Conservation (phyloP, 148 eudicot species). For the Linanthus parryae region DNA sequence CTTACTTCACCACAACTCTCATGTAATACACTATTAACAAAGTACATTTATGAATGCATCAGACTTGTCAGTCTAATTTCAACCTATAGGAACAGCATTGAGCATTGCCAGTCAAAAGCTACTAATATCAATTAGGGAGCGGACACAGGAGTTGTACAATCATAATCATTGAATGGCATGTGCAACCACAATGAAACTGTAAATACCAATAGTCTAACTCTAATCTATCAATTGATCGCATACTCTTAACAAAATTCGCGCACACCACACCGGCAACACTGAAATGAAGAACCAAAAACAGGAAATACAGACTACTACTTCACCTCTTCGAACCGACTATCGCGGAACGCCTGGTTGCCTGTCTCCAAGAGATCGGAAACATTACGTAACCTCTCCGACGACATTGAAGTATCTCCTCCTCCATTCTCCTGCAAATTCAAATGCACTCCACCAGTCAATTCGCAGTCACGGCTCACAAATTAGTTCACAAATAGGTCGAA, state of each 20-base stretch:
- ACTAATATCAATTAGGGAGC: background rate
- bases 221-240: background rate
- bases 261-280: background rate
- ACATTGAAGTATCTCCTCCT: slow-evolving; percentile 28
- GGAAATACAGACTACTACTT: too few relatives aligned
- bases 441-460: background rate
- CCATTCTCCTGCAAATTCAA: slow-evolving; percentile 13
- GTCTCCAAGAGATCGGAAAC: slow-evolving; percentile 50
- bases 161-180: background rate
- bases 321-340: slow-evolving; percentile 55
- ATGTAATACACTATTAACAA: too few relatives aligned
- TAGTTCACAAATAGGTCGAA: background rate
- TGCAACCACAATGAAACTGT: background rate
- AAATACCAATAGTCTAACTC: background rate
- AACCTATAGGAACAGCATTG: too few relatives aligned
- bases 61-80: too few relatives aligned
- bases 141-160: background rate
- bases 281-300: background rate
- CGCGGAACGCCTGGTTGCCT: slow-evolving; percentile 73
- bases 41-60: too few relatives aligned
- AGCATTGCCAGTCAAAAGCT: too few relatives aligned
- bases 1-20: too few relatives aligned
- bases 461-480: background rate
- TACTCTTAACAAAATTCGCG: background rate
- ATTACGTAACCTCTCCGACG: slow-evolving; percentile 46